Percentiles rank a stretch among this genome's conserved stretches.
Conservation (phyloP, 495 filamentous ascomycete genomes). For the Chaetomium cochliodes region DNA sequence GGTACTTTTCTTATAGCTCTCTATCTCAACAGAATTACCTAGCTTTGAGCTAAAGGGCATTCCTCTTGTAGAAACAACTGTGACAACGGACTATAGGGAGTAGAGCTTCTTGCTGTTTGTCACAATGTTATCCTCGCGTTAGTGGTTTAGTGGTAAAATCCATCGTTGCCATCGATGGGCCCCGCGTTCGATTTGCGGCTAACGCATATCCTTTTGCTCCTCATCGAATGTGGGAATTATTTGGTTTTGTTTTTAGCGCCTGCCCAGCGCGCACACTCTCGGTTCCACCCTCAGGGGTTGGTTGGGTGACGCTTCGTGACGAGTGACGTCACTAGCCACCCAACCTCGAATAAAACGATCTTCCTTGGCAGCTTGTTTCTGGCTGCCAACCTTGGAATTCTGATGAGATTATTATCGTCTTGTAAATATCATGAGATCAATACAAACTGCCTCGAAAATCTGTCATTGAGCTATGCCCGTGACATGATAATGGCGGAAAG, state of each 20-base stretch:
- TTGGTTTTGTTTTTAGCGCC: too few relatives aligned
- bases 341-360: neutral
- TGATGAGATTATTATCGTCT: neutral
- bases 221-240: too few relatives aligned
- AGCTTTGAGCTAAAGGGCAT: too few relatives aligned
- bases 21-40: too few relatives aligned
- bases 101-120: too few relatives aligned
- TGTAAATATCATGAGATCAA: neutral
- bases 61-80: too few relatives aligned
- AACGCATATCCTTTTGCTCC: constrained; percentile 32
- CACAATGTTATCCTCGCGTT: constrained; percentile 16
- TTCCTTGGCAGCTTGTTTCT: neutral
- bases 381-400: neutral
- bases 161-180: constrained; percentile 55
- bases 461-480: neutral
- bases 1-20: too few relatives aligned
- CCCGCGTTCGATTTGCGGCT: constrained; percentile 54
- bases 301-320: neutral
- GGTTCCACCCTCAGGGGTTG: too few relatives aligned
- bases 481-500: neutral
- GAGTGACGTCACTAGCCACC: neutral
- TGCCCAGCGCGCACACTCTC: too few relatives aligned
- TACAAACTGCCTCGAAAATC: neutral
- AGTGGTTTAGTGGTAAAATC: constrained; percentile 56
- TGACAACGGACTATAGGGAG: too few relatives aligned